phyloP scores from a whole-genome alignment of 1,284 basidiomycete species.

The Grifola frondosa region DNA sequence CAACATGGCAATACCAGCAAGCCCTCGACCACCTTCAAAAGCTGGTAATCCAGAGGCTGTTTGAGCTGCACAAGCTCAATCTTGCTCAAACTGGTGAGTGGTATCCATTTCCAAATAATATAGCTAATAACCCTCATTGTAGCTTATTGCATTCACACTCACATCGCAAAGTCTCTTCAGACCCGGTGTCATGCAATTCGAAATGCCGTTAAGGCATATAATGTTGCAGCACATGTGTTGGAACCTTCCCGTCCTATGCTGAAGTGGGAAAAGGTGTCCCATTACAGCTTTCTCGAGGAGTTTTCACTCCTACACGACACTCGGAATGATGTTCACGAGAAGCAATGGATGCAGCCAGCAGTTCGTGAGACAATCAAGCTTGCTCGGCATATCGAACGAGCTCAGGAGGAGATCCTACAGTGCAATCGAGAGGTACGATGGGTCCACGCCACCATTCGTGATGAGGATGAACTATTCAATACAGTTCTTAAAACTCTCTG shows the following conservation, averaged over 20 bases:
- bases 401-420: conserved; percentile 33
- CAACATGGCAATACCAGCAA: conserved; percentile 19
- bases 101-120: background rate
- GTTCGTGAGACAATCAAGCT: conserved; percentile 27
- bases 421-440: conserved; percentile 33
- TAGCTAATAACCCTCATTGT: background rate
- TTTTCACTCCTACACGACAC: conserved; percentile 36
- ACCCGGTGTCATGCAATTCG: conserved; percentile 22
- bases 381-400: conserved; percentile 29
- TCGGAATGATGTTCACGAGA: conserved; percentile 26
- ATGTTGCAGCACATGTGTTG: conserved; percentile 22
- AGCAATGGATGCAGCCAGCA: conserved; percentile 30
- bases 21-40: conserved; percentile 28
- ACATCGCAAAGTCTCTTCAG: conserved; percentile 27
- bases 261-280: conserved; percentile 28
- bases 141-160: conserved; percentile 27
- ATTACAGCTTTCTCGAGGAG: conserved; percentile 36
- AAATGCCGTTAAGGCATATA: conserved; percentile 25
- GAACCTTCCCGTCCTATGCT: conserved; percentile 27
- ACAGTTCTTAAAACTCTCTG: background rate
- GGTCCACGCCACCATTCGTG: conserved; percentile 25
- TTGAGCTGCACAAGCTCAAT: conserved; percentile 34
- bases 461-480: conserved; percentile 19
- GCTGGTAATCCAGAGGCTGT: conserved; percentile 31
- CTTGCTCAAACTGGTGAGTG: conserved; percentile 23